Conservation (phyloP, 441 rosid genomes). For the Rhodomyrtus psidioides region DNA sequence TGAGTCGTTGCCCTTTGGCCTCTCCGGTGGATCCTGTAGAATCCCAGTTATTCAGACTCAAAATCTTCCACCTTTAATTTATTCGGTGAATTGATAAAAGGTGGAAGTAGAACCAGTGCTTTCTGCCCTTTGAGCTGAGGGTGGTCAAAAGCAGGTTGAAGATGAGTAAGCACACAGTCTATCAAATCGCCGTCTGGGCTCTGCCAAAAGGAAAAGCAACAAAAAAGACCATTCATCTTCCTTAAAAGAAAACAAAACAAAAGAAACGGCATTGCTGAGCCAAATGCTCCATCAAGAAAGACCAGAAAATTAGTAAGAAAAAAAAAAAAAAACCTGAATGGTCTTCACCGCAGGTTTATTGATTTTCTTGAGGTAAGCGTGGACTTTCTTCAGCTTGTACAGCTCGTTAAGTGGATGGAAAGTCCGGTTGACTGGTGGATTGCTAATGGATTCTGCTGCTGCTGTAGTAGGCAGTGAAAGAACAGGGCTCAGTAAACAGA, state of each 20-base stretch:
- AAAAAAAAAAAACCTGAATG: neutral
- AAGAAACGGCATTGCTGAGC: neutral
- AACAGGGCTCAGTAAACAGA: neutral
- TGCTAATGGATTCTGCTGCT: neutral
- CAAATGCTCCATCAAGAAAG: neutral
- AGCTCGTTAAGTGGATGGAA: neutral
- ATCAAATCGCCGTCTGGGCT: slow-evolving; percentile 14
- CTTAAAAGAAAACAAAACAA: neutral
- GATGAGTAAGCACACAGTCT: slow-evolving; percentile 10
- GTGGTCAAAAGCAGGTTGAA: slow-evolving; percentile 13
- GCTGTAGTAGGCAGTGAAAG: neutral
- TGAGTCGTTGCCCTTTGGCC: neutral
- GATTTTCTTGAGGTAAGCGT: slow-evolving; percentile 1
- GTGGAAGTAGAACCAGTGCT: neutral
- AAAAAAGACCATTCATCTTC: neutral
- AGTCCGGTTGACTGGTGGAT: neutral
- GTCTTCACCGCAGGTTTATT: slow-evolving; percentile 15
- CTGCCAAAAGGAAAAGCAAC: neutral
- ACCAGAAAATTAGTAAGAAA: neutral
- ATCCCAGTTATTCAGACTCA: neutral
- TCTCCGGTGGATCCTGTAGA: slow-evolving; percentile 8
- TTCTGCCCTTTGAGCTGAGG: slow-evolving; percentile 11
- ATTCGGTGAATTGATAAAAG: neutral
- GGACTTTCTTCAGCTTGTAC: slow-evolving; percentile 1
- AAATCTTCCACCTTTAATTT: neutral